Evolutionary conservation across 2,329 filamentous ascomycete genomes (phyloP).

Genomic region (Colletotrichum tanaceti): DNA sequence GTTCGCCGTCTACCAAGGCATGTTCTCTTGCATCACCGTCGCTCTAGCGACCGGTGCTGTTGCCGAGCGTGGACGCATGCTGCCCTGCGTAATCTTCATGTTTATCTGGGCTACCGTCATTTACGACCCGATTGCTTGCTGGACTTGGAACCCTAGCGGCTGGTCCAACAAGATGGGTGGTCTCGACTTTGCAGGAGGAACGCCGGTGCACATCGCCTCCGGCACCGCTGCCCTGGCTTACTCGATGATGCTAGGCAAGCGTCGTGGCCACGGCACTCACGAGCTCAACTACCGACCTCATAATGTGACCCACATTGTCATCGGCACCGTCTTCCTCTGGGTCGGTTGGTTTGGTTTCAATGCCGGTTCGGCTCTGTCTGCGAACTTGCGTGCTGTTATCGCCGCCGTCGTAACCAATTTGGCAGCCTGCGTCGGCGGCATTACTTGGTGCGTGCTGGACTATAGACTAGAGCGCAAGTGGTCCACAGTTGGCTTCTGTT

Average conservation of each 20-base stretch:
- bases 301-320: constrained; percentile 92
- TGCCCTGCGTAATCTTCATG: constrained; percentile 91
- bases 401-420: constrained; percentile 88
- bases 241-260: constrained; percentile 90
- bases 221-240: constrained; percentile 88
- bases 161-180: constrained; percentile 85
- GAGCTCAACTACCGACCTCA: constrained; percentile 93
- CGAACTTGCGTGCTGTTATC: constrained; percentile 87
- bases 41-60: constrained; percentile 87
- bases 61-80: constrained; percentile 87
- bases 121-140: constrained; percentile 93
- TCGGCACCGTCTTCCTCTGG: constrained; percentile 94
- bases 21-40: constrained; percentile 89
- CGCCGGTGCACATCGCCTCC: constrained; percentile 88
- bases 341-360: constrained; percentile 98
- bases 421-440: constrained; percentile 83
- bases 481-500: constrained; percentile 94
- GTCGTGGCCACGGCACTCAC: constrained; percentile 84
- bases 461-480: constrained; percentile 91
- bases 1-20: constrained; percentile 88
- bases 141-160: constrained; percentile 89
- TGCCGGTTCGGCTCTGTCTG: constrained; percentile 82
- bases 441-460: constrained; percentile 91
- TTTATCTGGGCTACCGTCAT: constrained; percentile 91
- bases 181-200: constrained; percentile 90